Evolutionary conservation across 202 grass and related monocot genomes (phyloP).

Genomic region (Panicum virgatum): DNA sequence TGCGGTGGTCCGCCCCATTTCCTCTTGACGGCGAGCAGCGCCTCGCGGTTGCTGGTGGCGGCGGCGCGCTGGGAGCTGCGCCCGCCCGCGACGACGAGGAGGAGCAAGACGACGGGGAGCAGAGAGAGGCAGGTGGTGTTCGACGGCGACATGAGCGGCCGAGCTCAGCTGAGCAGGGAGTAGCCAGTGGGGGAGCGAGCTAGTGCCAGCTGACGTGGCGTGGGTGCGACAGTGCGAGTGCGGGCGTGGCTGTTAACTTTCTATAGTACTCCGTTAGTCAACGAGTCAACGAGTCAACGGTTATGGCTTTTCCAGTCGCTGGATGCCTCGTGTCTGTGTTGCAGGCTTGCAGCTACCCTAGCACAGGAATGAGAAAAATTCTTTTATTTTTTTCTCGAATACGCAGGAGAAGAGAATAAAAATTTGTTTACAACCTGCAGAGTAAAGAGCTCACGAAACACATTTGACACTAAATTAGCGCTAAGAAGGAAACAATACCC

Average conservation of each 20-base stretch:
- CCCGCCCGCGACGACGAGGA: constrained; percentile 7
- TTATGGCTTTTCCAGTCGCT: too few species aligned
- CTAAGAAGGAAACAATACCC: too few species aligned
- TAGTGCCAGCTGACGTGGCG: background rate
- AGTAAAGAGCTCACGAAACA: too few species aligned
- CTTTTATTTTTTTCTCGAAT: too few species aligned
- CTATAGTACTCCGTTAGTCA: background rate
- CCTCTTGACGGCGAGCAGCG: constrained; percentile 45
- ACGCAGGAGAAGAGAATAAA: too few species aligned
- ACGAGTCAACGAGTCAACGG: background rate
- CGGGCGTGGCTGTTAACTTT: too few species aligned
- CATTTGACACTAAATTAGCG: too few species aligned
- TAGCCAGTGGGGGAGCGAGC: background rate
- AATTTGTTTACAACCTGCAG: too few species aligned
- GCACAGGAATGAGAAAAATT: too few species aligned
- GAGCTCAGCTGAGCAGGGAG: background rate
- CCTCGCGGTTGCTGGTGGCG: constrained; percentile 16
- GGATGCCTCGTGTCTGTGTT: too few species aligned
- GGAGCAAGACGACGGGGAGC: background rate
- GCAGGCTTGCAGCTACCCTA: too few species aligned
- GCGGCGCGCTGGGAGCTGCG: constrained; percentile 4
- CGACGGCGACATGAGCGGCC: constrained; percentile 21
- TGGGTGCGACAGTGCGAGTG: too few species aligned
- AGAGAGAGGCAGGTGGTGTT: background rate
- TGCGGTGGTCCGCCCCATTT: constrained; percentile 29